phyloP scores from a whole-genome alignment of 495 filamentous ascomycete species.

The Penicillium atrosanguineum region DNA sequence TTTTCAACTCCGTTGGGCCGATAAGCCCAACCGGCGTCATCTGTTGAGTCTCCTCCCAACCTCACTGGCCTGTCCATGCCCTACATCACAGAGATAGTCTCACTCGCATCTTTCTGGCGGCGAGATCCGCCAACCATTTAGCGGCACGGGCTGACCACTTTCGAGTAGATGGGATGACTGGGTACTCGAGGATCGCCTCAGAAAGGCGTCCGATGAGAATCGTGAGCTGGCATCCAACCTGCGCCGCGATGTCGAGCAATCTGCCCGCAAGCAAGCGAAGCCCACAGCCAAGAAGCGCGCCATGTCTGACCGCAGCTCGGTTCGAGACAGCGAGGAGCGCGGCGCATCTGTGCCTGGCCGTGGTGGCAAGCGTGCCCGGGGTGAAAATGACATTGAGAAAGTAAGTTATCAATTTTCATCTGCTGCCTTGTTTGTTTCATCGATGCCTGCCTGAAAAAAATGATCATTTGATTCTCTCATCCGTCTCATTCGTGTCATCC shows the following conservation, averaged over 20 bases:
- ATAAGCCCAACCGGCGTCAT: background rate
- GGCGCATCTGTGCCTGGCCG: constrained; percentile 63
- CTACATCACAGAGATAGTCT: background rate
- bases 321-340: constrained; percentile 83
- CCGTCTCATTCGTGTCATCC: background rate
- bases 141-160: constrained; percentile 14
- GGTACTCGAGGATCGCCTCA: constrained; percentile 90
- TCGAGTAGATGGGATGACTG: constrained; percentile 88
- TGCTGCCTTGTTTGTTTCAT: background rate
- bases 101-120: background rate
- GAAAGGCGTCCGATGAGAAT: constrained; percentile 94
- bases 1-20: background rate
- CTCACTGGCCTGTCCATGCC: background rate
- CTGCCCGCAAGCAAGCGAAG: constrained; percentile 42
- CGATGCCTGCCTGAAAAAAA: background rate
- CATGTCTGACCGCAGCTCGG: constrained; percentile 74
- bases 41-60: background rate
- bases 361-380: constrained; percentile 64
- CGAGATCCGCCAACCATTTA: background rate
- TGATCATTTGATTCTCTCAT: background rate
- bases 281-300: constrained; percentile 56
- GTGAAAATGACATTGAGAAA: constrained; percentile 81
- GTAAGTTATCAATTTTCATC: constrained; percentile 48
- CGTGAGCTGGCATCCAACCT: constrained; percentile 67
- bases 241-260: constrained; percentile 42